Conservation (phyloP, 805 yeast species). For the Hanseniaspora thailandica region DNA sequence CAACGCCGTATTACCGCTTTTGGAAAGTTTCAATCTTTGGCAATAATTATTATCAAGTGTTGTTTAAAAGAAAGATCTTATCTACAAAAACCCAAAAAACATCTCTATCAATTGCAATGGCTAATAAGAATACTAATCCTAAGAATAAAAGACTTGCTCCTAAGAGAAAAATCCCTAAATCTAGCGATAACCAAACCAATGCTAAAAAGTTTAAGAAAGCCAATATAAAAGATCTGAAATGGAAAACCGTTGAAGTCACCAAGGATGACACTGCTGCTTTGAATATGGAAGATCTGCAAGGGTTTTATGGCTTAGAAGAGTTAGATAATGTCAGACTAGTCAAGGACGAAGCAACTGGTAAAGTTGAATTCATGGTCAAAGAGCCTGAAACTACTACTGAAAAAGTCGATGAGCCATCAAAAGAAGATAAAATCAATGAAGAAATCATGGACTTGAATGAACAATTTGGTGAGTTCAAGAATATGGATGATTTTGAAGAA, state of each 20-base stretch:
- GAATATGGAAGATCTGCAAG: constrained; percentile 74
- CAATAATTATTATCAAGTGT: too few relatives aligned
- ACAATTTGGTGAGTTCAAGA: constrained; percentile 25
- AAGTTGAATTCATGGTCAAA: constrained; percentile 44
- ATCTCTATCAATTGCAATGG: not conserved
- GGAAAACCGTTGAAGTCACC: constrained; percentile 78
- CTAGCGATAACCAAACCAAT: not conserved
- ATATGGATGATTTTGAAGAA: constrained; percentile 26
- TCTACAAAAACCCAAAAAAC: not conserved
- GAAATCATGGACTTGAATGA: constrained; percentile 16
- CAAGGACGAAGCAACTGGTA: constrained; percentile 51
- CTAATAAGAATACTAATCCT: not conserved
- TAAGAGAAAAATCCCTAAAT: constrained; percentile 10
- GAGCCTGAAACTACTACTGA: constrained; percentile 26
- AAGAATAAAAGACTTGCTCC: constrained; percentile 3
- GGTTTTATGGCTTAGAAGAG: constrained; percentile 87
- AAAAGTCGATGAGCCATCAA: constrained; percentile 18
- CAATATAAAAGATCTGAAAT: constrained; percentile 34
- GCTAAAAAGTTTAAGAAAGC: constrained; percentile 6
- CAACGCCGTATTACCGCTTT: not conserved
- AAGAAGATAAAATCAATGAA: constrained; percentile 16
- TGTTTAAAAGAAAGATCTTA: too few relatives aligned
- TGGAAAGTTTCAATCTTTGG: not conserved
- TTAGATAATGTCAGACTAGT: constrained; percentile 78
- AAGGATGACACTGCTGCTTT: constrained; percentile 29